A percentile compares a stretch with the other conserved stretches of the same genome.
These are phyloP conservation scores for Diaporthe longicolla DNA, from an alignment of 2,329 filamentous ascomycete species.

Conservation along the genomic window DNA sequence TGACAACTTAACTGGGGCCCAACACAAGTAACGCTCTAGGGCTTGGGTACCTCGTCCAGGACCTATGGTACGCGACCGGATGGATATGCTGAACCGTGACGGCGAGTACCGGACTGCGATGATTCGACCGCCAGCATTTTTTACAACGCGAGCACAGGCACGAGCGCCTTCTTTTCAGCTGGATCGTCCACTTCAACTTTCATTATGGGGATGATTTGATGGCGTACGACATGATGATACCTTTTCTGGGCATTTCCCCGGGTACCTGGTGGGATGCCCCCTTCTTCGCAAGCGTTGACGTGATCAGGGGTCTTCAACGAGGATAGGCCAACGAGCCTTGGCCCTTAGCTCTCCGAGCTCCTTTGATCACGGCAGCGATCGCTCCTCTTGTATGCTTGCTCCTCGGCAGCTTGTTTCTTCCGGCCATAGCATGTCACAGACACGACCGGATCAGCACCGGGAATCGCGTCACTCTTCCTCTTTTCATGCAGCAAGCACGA, in stretches of 20 bases:
- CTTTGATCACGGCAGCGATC: neutral
- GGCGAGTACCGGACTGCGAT: neutral
- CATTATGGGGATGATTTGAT: slow-evolving; percentile 22
- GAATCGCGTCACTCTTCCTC: neutral
- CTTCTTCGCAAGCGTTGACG: neutral
- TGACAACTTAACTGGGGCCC: neutral
- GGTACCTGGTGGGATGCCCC: neutral
- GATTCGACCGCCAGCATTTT: neutral
- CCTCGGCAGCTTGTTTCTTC: neutral
- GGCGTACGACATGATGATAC: slow-evolving; percentile 24
- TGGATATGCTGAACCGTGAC: slow-evolving; percentile 1
- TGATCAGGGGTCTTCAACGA: neutral
- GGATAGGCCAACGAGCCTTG: neutral
- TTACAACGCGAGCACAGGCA: neutral
- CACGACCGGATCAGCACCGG: neutral
- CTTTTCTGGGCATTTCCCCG: slow-evolving; percentile 6
- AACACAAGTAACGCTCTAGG: slow-evolving; percentile 10
- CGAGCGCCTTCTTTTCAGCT: neutral
- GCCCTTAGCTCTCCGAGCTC: neutral
- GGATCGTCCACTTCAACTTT: slow-evolving; percentile 1
- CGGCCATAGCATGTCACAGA: neutral
- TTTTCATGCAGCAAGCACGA: slow-evolving; percentile 1
- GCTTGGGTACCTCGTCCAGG: neutral
- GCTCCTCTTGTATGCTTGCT: neutral
- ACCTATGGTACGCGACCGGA: neutral